phyloP scores from a whole-genome alignment of 371 early-diverging fungal species.

The Phascolomyces articulosus region DNA sequence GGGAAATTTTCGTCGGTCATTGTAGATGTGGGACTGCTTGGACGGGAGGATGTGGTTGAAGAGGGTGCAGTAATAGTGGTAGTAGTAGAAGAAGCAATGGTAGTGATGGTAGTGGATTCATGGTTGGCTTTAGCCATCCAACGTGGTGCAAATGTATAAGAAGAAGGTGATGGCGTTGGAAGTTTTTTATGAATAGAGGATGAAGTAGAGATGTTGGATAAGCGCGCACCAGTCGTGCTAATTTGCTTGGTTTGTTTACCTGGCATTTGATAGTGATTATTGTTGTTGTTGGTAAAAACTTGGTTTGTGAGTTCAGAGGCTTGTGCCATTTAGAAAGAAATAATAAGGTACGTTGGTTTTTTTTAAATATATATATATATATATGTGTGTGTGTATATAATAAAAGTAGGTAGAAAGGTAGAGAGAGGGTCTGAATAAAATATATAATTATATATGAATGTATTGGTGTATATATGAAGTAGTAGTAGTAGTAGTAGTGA shows the following conservation, averaged over 20 bases:
- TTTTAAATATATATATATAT: not conserved
- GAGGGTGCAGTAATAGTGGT: too few relatives aligned
- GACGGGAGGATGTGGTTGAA: too few relatives aligned
- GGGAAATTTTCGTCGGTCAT: slow-evolving; percentile 19
- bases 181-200: slow-evolving; percentile 5
- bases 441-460: too few relatives aligned
- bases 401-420: not conserved
- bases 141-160: slow-evolving; percentile 21
- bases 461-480: too few relatives aligned
- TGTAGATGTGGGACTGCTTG: slow-evolving; percentile 12
- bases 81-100: too few relatives aligned
- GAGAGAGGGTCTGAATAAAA: too few relatives aligned
- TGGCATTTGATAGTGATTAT: slow-evolving; percentile 1
- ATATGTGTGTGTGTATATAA: not conserved
- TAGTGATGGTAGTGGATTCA: too few relatives aligned
- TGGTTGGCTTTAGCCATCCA: slow-evolving; percentile 23
- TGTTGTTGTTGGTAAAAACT: not conserved
- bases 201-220: not conserved
- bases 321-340: not conserved
- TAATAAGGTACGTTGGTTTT: too few relatives aligned
- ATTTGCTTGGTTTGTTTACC: slow-evolving; percentile 5
- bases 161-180: slow-evolving; percentile 16
- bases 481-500: too few relatives aligned
- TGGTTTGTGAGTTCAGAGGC: slow-evolving; percentile 2
- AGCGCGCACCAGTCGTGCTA: not conserved